phyloP scores from a whole-genome alignment of 202 grass and related monocot species.

The Dendrocalamus latiflorus region DNA sequence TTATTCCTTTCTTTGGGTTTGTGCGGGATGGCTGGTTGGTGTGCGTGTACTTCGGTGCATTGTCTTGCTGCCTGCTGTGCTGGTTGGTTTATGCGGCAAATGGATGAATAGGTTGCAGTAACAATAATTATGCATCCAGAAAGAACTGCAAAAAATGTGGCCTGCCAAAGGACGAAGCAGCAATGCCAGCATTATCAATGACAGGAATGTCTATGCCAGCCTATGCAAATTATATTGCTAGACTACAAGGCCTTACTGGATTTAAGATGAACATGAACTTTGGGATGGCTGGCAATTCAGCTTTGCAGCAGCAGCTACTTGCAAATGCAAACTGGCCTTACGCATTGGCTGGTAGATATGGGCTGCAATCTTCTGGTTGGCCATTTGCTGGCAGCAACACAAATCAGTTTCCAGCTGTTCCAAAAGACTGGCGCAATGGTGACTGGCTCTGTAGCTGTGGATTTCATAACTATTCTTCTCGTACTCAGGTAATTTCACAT shows the following conservation, averaged over 20 bases:
- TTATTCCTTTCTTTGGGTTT: slow-evolving; percentile 57
- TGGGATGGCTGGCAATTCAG: slow-evolving; percentile 46
- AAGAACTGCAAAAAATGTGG: slow-evolving; percentile 97
- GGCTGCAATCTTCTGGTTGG: slow-evolving; percentile 65
- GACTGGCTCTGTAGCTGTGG: slow-evolving; percentile 97
- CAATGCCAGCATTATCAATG: slow-evolving; percentile 79
- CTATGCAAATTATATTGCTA: slow-evolving; percentile 74
- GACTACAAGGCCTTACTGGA: slow-evolving; percentile 46
- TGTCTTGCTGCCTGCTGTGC: slow-evolving; percentile 52
- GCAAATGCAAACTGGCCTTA: slow-evolving; percentile 61
- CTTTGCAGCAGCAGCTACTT: slow-evolving; percentile 65
- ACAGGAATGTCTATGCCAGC: slow-evolving; percentile 58
- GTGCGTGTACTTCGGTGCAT: slow-evolving; percentile 56
- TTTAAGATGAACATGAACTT: slow-evolving; percentile 77
- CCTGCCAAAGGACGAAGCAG: slow-evolving; percentile 90
- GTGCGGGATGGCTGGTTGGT: slow-evolving; percentile 59
- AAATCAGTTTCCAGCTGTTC: slow-evolving; percentile 54
- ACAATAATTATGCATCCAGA: slow-evolving; percentile 99
- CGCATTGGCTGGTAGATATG: slow-evolving; percentile 46
- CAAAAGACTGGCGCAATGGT: slow-evolving; percentile 84
- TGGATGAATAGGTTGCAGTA: slow-evolving; percentile 97
- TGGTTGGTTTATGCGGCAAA: slow-evolving; percentile 64
- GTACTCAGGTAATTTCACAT: slow-evolving; percentile 55
- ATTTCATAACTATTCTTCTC: slow-evolving; percentile 95
- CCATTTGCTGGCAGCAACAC: slow-evolving; percentile 33